Evolutionary conservation across 2,329 filamentous ascomycete genomes (phyloP), one percentile per base, ranked within the genome.

Genomic region (Fusarium temperatum): DNA sequence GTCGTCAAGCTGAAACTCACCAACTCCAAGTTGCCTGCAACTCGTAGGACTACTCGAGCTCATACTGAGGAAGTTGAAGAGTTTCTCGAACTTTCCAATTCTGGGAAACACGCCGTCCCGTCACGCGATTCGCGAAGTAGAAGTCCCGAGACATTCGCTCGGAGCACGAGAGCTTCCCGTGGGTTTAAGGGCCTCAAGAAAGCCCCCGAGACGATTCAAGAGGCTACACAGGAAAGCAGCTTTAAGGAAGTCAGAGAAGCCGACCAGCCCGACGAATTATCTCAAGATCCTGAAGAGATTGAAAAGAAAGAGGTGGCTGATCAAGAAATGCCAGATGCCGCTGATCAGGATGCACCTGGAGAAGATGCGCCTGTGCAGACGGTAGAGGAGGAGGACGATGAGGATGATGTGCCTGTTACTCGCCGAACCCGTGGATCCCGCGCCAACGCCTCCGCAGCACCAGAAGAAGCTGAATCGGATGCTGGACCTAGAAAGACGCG

Each of bases 1-100:
- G 79, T 89, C 28, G 85, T 89, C 35, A 87, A 84, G 66, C 81
- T 89, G 48, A 86, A 84, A 71, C 78, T 84, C 18, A 80, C 81
- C 38, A 82, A 80, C 57, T 80, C 83, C 36, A 82, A 80, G 55
- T 66, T 70, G 8, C 74, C 72, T 38, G 76, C 76, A 4, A 84
- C 85, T 44, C 84, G 88, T 39, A 83, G 88, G 74, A 78, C 82
- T 15, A 90, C 89, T 17, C 83, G 89, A 38, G 88, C 87, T 22
- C 85, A 82, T 62, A 89, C 88, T 8, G 88, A 87, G 50, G 88
- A 90, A 53, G 83, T 84, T 1, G 88, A 90, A 48, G 83, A 86
- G 9, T 85, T 90, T 12, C 79, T 90, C 9, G 89, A 91, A 75
- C 82, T 92, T 20, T 88, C 89, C 11, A 88, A 85, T 74, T 91